Base-by-base conservation (phyloP, 192 early-diverging fungal species). In the Entrophospora sp. region DNA sequence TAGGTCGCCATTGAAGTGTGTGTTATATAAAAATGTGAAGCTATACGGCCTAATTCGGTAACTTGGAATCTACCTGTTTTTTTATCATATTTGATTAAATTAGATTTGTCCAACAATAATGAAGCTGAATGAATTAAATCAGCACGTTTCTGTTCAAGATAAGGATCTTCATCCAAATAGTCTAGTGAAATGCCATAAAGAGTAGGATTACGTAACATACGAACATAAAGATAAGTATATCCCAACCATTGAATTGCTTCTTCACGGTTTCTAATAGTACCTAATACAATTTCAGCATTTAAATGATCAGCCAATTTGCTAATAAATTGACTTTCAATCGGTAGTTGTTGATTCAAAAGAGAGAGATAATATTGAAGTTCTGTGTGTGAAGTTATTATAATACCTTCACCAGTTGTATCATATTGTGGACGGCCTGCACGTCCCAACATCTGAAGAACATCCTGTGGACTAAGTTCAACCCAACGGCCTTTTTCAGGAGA, bases 361-460 rank as follows among this genome's bases (percentile, higher is more conserved):
- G 93, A 96, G 16, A 98, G 77, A 69, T 97, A 98, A 79, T 95
- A 97, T 66, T 94, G 91, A 14, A 99, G 79, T 73, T 97, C 94
- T 7, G 71, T 68, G 42, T 99, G 93, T 12, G 91, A 85, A 0
- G 96, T 99, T 67, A 99, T 94, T 63, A 97, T 95, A 51, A 97
- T 90, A 35, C 96, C 96, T 73, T 95, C 94, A 62, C 96, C 96
- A 67, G 85, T 86, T 7, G 93, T 90, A 68, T 99, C 96, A 73
- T 81, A 99, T 69, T 96, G 93, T 30, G 96, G 96, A 36, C 96
- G 87, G 77, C 96, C 96, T 20, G 96, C 92, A 62, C 96, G 87
- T 42, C 96, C 96, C 53, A 99, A 73, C 93, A 99, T 99, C 74
- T 99, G 96, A 66, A 99, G 83, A 31, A 97, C 89, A 82, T 99